Evolutionary conservation across 2,329 filamentous ascomycete species (phyloP), one percentile per base, ranked within the genome.

Genomic region (Trichophyton benhamiae): DNA sequence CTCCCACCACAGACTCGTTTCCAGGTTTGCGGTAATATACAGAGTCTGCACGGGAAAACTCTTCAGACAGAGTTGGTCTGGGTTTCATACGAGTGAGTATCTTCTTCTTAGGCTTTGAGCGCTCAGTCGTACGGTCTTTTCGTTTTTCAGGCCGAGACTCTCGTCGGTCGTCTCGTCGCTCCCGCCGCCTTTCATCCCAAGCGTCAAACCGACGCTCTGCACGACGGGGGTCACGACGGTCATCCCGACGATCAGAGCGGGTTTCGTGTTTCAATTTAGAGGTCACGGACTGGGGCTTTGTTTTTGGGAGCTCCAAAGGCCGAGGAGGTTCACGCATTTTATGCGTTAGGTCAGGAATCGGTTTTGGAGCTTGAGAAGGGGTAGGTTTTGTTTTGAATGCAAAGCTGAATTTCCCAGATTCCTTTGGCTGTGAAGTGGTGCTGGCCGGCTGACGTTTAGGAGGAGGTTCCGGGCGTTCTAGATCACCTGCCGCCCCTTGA

Each of bases 1-100:
- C 95, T 15, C 92, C 92, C 20, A 97, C 87, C 0, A 97, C 92
- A 0, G 92, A 97, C 72, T 95, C 92, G 67, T 97, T 96, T n/a
- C 92, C 92, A 1, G 91, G 91, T 71, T 96, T 97, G 65, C 92
- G 83, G 76, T 87, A 96, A 74, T 95, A 97, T 2, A 97, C 91
- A 0, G 91, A 96, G 53, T 92, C 87, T 0, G 91, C 95, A 4
- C 80, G 78, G 9, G 85, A 83, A 67, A 92, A 83, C 36, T 96
- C 89, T 25, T 84, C 77, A 0, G 86, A 77, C 1, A 97, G 76
- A 3, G 79, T 82, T 1, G 89, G 90, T 59, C 86, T 84, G 55
- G 84, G 79, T 70, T 91, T 94, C 11, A 84, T 76, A 33, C 87
- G 83, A 71, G 81, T 88, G 73, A 88, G 80, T 2, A 84, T 84